A percentile compares a stretch with the other conserved stretches of the same genome.
These are phyloP conservation scores for Auriscalpium orientale DNA, from an alignment of 768 basidiomycete species.

Conservation along the genomic window DNA sequence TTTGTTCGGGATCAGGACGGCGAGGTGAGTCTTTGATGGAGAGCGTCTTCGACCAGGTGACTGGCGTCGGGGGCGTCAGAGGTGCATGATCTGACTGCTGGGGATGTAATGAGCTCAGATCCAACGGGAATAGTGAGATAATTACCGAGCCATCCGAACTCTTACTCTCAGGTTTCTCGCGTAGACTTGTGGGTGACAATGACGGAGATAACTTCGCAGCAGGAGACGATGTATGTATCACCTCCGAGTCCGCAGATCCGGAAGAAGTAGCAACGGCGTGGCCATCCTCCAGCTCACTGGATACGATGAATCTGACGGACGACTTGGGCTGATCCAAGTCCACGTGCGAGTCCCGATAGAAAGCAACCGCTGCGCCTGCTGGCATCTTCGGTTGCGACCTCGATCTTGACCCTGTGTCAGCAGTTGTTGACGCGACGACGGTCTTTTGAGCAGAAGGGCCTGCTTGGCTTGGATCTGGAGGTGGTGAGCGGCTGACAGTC, in stretches of 20 bases:
- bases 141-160: slow-evolving; percentile 49
- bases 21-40: slow-evolving; percentile 62
- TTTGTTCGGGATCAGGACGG: slow-evolving; percentile 72
- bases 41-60: slow-evolving; percentile 44
- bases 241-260: slow-evolving; percentile 1
- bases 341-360: slow-evolving; percentile 58
- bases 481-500: slow-evolving; percentile 61
- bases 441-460: slow-evolving; percentile 20
- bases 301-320: slow-evolving; percentile 68
- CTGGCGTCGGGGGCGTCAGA: slow-evolving; percentile 47
- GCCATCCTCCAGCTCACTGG: slow-evolving; percentile 59
- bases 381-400: slow-evolving; percentile 67
- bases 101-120: slow-evolving; percentile 10
- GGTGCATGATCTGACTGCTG: slow-evolving; percentile 36
- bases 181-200: slow-evolving; percentile 21
- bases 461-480: slow-evolving; percentile 35
- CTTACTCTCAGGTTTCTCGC: slow-evolving; percentile 40
- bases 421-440: no score
- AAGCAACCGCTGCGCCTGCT: slow-evolving; percentile 62
- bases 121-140: slow-evolving; percentile 6
- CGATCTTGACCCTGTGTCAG: slow-evolving; percentile 25
- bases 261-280: neutral
- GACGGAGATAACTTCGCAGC: slow-evolving; percentile 1
- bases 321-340: slow-evolving; percentile 41
- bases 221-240: slow-evolving; percentile 6